Evolutionary conservation across 257 asterid genomes (phyloP).

Genomic region (Lycium ferocissimum): DNA sequence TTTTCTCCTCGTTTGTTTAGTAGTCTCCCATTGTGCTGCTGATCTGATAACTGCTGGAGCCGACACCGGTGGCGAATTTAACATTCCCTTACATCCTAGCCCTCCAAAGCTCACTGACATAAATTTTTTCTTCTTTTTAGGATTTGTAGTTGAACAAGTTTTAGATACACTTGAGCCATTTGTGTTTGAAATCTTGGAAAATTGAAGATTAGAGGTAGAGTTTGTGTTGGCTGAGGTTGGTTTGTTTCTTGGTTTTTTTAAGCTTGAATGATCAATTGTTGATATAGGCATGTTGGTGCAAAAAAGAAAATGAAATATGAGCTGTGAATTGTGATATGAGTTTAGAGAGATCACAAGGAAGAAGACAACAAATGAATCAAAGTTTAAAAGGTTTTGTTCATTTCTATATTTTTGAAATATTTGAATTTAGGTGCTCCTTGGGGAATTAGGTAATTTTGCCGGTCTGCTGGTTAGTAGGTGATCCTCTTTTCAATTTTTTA

Average conservation of each 20-base stretch:
- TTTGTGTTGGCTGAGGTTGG: not conserved
- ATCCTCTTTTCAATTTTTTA: not conserved
- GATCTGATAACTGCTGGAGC: not conserved
- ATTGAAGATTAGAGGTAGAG: slow-evolving; percentile 25
- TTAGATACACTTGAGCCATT: slow-evolving; percentile 23
- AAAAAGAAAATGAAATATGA: not conserved
- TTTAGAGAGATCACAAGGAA: not conserved
- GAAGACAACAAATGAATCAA: slow-evolving; percentile 21
- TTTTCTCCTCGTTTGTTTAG: slow-evolving; percentile 35
- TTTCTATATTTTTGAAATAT: slow-evolving; percentile 13
- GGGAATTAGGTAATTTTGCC: not conserved
- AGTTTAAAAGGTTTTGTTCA: not conserved
- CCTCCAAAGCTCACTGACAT: slow-evolving; percentile 45
- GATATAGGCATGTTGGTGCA: slow-evolving; percentile 13
- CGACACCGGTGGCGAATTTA: not conserved
- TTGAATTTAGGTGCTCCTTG: not conserved
- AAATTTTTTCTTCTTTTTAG: slow-evolving; percentile 44
- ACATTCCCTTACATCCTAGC: slow-evolving; percentile 54
- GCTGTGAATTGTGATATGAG: not conserved
- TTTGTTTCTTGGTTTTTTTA: not conserved
- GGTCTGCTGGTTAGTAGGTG: not conserved
- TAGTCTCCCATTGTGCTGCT: slow-evolving; percentile 23
- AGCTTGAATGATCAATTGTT: slow-evolving; percentile 5
- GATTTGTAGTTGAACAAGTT: slow-evolving; percentile 28
- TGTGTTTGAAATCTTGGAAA: not conserved